These are phyloP conservation scores for Yarrowia alimentaria DNA, from an alignment of 805 yeast genomes.

Conservation along the genomic window DNA sequence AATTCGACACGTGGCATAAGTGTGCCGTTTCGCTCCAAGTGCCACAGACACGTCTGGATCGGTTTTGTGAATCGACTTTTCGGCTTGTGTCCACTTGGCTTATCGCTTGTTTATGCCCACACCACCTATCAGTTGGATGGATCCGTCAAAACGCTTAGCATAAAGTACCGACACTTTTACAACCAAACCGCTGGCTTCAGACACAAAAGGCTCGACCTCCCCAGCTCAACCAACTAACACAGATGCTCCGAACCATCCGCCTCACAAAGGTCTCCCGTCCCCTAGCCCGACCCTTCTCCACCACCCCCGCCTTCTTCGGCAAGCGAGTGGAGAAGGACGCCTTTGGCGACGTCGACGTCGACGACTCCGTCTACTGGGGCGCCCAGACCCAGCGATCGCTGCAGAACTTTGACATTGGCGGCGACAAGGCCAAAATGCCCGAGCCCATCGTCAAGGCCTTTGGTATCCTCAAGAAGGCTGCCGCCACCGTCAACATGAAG, in stretches of 20 bases:
- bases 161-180: too few species aligned
- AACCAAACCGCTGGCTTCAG: too few species aligned
- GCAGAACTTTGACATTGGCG: slow-evolving; percentile 95
- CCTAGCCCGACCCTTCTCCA: slow-evolving; percentile 30
- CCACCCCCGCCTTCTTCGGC: slow-evolving; percentile 30
- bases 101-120: too few species aligned
- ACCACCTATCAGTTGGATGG: too few species aligned
- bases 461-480: slow-evolving; percentile 90
- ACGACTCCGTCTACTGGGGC: slow-evolving; percentile 88
- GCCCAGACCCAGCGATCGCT: slow-evolving; percentile 93
- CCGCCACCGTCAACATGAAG: slow-evolving; percentile 83
- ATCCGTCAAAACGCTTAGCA: too few species aligned
- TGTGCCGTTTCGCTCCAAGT: too few species aligned
- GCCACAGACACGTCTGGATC: too few species aligned
- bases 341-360: slow-evolving; percentile 93
- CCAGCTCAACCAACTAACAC: too few species aligned
- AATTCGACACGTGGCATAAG: too few species aligned
- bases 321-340: slow-evolving; percentile 88
- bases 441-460: slow-evolving; percentile 87
- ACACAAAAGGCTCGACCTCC: too few species aligned
- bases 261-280: slow-evolving; percentile 23
- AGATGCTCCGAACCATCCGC: slow-evolving; percentile 23
- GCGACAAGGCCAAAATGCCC: slow-evolving; percentile 85
- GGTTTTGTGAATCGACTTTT: too few species aligned
- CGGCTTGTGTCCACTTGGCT: too few species aligned